Evolutionary conservation across 2,329 filamentous ascomycete genomes (phyloP).

Genomic region (Sporothrix euskadiensis): DNA sequence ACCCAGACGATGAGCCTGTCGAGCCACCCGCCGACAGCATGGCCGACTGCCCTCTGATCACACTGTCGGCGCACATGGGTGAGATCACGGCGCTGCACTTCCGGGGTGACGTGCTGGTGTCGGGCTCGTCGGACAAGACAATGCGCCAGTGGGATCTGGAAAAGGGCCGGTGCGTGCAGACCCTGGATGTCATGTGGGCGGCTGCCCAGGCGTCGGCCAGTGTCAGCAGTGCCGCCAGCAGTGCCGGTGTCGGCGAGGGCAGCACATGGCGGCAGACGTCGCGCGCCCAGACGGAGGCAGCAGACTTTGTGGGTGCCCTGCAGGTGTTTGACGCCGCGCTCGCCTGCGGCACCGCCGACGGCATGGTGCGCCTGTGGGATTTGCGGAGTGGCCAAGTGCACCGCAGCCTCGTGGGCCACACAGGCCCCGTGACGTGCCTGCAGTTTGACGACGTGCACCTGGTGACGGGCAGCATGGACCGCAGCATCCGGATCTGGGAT

Average conservation of each 20-base stretch:
- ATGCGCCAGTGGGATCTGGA: constrained; percentile 96
- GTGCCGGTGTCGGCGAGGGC: constrained; percentile 36
- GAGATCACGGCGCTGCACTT: constrained; percentile 95
- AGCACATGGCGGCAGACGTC: constrained; percentile 74
- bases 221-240: constrained; percentile 45
- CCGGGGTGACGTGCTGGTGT: constrained; percentile 83
- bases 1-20: constrained; percentile 65
- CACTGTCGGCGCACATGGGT: constrained; percentile 84
- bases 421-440: constrained; percentile 86
- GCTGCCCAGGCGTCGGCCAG: constrained; percentile 82
- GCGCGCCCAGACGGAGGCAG: constrained; percentile 71
- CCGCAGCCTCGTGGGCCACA: constrained; percentile 91
- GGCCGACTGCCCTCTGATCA: constrained; percentile 85
- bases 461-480: constrained; percentile 87
- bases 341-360: constrained; percentile 94
- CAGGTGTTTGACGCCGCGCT: constrained; percentile 96
- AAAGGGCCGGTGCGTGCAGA: constrained; percentile 96
- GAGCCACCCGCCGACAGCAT: constrained; percentile 76
- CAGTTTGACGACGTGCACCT: constrained; percentile 96
- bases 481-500: constrained; percentile 98
- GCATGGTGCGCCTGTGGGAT: constrained; percentile 97
- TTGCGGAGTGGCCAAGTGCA: constrained; percentile 95
- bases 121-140: constrained; percentile 95
- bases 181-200: constrained; percentile 96
- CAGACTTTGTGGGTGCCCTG: constrained; percentile 90